Evolutionary conservation across 164 flowering plant species (phyloP).

Genomic region (Piper betle): DNA sequence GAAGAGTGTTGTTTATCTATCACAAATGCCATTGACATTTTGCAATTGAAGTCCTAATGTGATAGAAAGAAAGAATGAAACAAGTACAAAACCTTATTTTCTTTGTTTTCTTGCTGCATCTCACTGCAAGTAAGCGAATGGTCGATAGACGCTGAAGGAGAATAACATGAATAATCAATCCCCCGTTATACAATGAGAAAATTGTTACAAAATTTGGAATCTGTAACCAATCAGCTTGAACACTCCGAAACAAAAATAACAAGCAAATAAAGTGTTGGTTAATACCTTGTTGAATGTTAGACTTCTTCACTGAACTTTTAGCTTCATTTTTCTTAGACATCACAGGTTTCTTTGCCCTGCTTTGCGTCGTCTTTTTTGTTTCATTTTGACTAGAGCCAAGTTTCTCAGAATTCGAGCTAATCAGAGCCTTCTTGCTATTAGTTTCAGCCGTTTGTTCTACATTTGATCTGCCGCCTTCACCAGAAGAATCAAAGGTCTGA

Average conservation of each 20-base stretch:
- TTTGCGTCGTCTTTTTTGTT: conserved; percentile 5
- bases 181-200: too few relatives aligned
- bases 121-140: conserved; percentile 10
- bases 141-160: conserved; percentile 15
- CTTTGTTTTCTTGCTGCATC: conserved; percentile 44
- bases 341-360: conserved; percentile 28
- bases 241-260: background rate
- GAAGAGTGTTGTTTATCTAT: too few relatives aligned
- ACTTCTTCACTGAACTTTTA: conserved; percentile 28
- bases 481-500: conserved; percentile 45
- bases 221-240: too few relatives aligned
- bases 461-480: conserved; percentile 48
- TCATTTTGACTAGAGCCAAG: conserved; percentile 14
- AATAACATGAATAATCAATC: background rate
- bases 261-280: background rate
- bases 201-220: too few relatives aligned
- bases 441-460: conserved; percentile 16
- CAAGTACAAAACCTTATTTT: conserved; percentile 42
- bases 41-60: too few relatives aligned
- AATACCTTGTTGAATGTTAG: conserved; percentile 31
- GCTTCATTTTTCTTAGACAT: conserved; percentile 21
- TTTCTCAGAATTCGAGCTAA: conserved; percentile 11
- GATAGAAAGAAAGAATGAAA: too few relatives aligned
- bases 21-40: too few relatives aligned
- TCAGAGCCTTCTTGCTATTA: conserved; percentile 16